These are phyloP conservation scores for Monilinia laxa DNA, from an alignment of 2,329 filamentous ascomycete species.

Conservation along the genomic window DNA sequence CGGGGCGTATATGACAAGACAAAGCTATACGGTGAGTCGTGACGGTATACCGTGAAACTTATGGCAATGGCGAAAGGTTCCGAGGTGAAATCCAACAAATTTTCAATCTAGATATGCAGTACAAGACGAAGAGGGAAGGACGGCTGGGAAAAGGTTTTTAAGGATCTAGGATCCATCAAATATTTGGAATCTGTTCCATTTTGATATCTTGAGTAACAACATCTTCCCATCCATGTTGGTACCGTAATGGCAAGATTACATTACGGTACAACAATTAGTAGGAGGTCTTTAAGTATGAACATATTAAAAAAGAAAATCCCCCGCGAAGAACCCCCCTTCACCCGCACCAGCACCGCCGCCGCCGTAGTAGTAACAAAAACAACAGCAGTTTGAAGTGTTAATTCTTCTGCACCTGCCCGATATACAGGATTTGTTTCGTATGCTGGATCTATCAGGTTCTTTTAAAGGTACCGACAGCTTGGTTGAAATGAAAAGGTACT, in stretches of 20 bases:
- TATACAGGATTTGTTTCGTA: neutral
- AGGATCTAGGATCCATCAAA: constrained; percentile 11
- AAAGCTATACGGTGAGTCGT: neutral
- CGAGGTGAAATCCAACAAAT: neutral
- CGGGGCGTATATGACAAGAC: neutral
- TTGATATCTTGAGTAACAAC: neutral
- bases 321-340: neutral
- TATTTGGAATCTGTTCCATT: neutral
- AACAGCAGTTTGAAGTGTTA: neutral
- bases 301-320: neutral
- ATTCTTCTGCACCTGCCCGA: constrained; percentile 18
- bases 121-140: constrained; percentile 13
- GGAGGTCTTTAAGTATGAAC: neutral
- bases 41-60: neutral
- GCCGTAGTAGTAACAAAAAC: neutral
- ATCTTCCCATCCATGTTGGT: neutral
- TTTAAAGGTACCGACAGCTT: constrained; percentile 16
- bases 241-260: neutral
- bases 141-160: neutral
- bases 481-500: constrained; percentile 13
- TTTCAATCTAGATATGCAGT: constrained; percentile 10
- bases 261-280: neutral
- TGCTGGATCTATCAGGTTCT: constrained; percentile 5
- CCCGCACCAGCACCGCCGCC: constrained; percentile 1
- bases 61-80: constrained; percentile 1